phyloP scores from a whole-genome alignment of 1,284 basidiomycete genomes.

The Cerrena zonata region DNA sequence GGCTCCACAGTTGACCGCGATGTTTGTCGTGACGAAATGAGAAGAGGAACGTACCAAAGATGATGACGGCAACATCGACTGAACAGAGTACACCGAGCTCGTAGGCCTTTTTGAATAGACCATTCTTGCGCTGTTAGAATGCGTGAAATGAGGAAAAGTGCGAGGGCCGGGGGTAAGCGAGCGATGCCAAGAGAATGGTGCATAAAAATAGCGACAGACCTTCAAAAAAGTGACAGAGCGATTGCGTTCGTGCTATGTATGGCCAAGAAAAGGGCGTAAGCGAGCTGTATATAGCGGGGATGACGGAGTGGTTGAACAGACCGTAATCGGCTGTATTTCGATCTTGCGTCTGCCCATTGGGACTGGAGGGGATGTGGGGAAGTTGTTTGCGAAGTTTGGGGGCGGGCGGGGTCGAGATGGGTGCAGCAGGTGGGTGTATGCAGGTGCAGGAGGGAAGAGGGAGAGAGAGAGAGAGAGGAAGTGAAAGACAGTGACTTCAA shows the following conservation, averaged over 20 bases:
- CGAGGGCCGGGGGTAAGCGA: constrained; percentile 27
- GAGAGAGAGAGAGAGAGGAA: neutral
- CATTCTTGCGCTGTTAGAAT: constrained; percentile 67
- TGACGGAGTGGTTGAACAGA: constrained; percentile 25
- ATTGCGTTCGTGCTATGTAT: constrained; percentile 79
- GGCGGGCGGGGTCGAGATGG: neutral
- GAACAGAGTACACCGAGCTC: constrained; percentile 77
- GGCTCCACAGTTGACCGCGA: constrained; percentile 3
- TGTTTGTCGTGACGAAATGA: too few relatives aligned
- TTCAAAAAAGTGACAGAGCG: constrained; percentile 88
- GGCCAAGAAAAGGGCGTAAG: constrained; percentile 22
- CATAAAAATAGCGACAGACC: constrained; percentile 43
- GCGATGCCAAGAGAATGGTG: constrained; percentile 27
- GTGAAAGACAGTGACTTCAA: neutral
- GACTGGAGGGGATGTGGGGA: constrained; percentile 8
- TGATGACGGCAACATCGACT: constrained; percentile 65
- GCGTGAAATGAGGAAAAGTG: constrained; percentile 20
- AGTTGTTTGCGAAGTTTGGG: constrained; percentile 4
- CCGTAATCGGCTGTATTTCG: constrained; percentile 81
- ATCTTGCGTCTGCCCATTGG: constrained; percentile 84
- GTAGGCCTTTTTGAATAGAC: constrained; percentile 87
- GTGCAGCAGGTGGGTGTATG: neutral
- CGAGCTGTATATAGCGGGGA: constrained; percentile 17
- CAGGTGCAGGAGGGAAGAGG: neutral
- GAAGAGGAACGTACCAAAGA: constrained; percentile 58